Percentiles rank a stretch among this genome's conserved stretches.
phyloP scores from a whole-genome alignment of 129 eudicot species.

The Scalesia atractyloides region DNA sequence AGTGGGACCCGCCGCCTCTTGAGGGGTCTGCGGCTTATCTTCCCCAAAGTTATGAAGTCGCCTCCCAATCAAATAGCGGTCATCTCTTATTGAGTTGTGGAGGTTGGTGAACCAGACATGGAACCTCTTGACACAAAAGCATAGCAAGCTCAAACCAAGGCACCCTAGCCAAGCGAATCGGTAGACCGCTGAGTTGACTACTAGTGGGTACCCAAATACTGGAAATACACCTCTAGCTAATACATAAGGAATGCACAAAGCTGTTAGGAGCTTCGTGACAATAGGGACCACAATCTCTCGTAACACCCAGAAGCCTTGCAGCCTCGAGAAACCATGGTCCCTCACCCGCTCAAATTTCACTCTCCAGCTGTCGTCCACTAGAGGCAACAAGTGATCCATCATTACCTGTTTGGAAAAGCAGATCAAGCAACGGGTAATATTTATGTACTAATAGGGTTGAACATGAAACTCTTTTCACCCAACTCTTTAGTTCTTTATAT shows the following conservation, averaged over 20 bases:
- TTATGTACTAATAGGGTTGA: not conserved
- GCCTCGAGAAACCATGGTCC: slow-evolving; percentile 87
- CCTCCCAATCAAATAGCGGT: slow-evolving; percentile 85
- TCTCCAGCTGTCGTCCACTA: slow-evolving; percentile 90
- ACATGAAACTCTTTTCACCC: not conserved
- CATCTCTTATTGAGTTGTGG: slow-evolving; percentile 88
- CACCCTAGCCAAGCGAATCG: slow-evolving; percentile 94
- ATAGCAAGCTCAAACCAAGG: slow-evolving; percentile 60
- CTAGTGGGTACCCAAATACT: slow-evolving; percentile 73
- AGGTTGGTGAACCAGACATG: slow-evolving; percentile 89
- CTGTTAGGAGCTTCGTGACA: slow-evolving; percentile 82
- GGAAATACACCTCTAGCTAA: slow-evolving; percentile 85
- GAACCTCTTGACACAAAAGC: slow-evolving; percentile 77
- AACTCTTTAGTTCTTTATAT: not conserved
- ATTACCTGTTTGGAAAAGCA: slow-evolving; percentile 35
- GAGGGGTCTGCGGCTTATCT: slow-evolving; percentile 28
- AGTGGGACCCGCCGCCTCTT: not conserved
- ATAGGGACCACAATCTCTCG: slow-evolving; percentile 89
- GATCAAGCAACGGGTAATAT: not conserved
- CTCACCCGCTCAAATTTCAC: slow-evolving; percentile 89
- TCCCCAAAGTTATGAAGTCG: slow-evolving; percentile 89
- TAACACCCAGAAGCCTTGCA: slow-evolving; percentile 84
- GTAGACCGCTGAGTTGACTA: slow-evolving; percentile 88
- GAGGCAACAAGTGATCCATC: slow-evolving; percentile 87
- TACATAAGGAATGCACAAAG: slow-evolving; percentile 89